These are phyloP conservation scores for Melaleuca quinquenervia DNA, from an alignment of 345 rosid genomes.

Conservation along the genomic window DNA sequence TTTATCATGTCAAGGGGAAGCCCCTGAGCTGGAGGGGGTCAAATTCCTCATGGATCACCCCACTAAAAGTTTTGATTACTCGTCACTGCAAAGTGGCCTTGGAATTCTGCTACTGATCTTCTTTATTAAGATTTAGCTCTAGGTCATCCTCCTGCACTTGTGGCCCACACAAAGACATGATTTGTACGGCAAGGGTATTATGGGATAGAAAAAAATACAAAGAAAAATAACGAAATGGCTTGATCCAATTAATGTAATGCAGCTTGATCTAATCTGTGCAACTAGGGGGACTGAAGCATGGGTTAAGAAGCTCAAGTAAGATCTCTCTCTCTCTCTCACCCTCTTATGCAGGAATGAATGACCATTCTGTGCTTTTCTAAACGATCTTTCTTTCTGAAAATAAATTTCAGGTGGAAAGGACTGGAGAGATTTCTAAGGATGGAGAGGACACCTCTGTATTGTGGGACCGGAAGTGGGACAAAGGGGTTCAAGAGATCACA, in stretches of 20 bases:
- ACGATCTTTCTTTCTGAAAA: not conserved
- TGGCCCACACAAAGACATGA: not conserved
- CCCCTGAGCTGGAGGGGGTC: not conserved
- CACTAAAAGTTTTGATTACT: not conserved
- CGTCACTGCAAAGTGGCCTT: not conserved
- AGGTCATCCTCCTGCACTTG: not conserved
- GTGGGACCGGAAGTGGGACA: slow-evolving; percentile 31
- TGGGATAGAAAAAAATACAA: not conserved
- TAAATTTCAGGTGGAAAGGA: slow-evolving; percentile 66
- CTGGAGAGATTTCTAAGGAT: slow-evolving; percentile 22
- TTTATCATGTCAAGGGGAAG: not conserved
- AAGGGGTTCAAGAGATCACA: slow-evolving; percentile 66
- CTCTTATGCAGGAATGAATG: not conserved
- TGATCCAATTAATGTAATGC: not conserved
- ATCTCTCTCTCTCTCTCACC: not conserved
- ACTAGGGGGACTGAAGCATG: slow-evolving; percentile 85
- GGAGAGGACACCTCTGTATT: slow-evolving; percentile 44
- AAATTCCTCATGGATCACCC: slow-evolving; percentile 1
- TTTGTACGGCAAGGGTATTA: not conserved
- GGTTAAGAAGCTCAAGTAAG: slow-evolving; percentile 83
- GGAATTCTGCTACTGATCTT: not conserved
- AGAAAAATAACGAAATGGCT: not conserved
- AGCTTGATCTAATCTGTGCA: slow-evolving; percentile 86
- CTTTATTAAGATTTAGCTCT: not conserved
- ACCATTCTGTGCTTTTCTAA: not conserved